These are phyloP conservation scores for Leccinum disarticulatum DNA, from an alignment of 768 basidiomycete species.

Conservation along the genomic window DNA sequence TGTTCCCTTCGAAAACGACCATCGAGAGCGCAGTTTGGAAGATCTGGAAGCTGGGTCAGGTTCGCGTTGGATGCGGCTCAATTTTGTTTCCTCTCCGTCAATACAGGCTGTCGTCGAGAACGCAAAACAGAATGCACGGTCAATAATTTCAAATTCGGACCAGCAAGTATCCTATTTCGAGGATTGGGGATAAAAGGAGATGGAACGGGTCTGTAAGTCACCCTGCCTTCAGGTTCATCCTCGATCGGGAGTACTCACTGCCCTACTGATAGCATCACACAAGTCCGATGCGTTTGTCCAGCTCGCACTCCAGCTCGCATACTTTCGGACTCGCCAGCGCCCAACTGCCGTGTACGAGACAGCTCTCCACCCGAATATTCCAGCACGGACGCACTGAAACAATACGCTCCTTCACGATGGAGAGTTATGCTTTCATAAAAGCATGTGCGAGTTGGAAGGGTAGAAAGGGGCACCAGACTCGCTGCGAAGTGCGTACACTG, in stretches of 20 bases:
- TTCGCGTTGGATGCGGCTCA: conserved; percentile 57
- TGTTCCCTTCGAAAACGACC: conserved; percentile 12
- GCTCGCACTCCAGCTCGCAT: conserved; percentile 89
- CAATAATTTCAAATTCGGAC: conserved; percentile 76
- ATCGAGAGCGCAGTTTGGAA: background rate
- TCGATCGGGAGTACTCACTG: background rate
- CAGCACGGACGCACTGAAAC: conserved; percentile 89
- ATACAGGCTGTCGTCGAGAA: conserved; percentile 54
- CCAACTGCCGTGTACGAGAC: conserved; percentile 95
- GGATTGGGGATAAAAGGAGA: conserved; percentile 86
- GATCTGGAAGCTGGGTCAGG: conserved; percentile 10
- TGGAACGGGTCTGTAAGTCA: conserved; percentile 65
- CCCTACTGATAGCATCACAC: conserved; percentile 41
- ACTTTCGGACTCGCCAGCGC: conserved; percentile 72
- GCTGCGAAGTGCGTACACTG: conserved; percentile 17
- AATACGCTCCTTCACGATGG: conserved; percentile 69
- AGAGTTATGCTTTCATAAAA: conserved; percentile 62
- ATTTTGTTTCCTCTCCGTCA: conserved; percentile 71
- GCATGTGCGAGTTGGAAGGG: conserved; percentile 20
- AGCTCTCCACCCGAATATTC: conserved; percentile 83
- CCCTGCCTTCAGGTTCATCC: background rate
- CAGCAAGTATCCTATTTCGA: conserved; percentile 79
- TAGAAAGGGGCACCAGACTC: conserved; percentile 2
- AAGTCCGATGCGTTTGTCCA: conserved; percentile 87
- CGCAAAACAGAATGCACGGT: conserved; percentile 57